Evolutionary conservation across 2,329 filamentous ascomycete species (phyloP).

Genomic region (Dactylellina cionopaga): DNA sequence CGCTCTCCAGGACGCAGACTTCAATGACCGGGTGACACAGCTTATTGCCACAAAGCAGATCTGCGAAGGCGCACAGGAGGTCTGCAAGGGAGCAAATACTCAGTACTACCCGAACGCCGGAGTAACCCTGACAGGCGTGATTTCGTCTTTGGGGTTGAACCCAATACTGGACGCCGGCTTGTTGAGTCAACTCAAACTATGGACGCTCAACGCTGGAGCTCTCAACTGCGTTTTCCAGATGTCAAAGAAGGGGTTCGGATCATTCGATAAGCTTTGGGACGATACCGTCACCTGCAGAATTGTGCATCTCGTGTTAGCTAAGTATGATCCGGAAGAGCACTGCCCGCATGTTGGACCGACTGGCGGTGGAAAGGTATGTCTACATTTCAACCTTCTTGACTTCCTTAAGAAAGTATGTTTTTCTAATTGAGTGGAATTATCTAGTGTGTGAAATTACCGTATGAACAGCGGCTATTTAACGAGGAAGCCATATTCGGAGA

Average conservation of each 20-base stretch:
- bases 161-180: not conserved
- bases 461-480: too few relatives aligned
- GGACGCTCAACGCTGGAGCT: constrained; percentile 50
- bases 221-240: constrained; percentile 59
- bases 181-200: constrained; percentile 13
- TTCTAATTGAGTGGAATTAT: too few relatives aligned
- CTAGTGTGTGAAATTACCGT: too few relatives aligned
- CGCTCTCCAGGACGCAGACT: constrained; percentile 56
- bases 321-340: constrained; percentile 32
- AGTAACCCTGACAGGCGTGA: not conserved
- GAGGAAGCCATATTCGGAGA: too few relatives aligned
- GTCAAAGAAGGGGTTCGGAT: constrained; percentile 60
- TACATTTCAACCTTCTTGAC: too few relatives aligned
- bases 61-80: constrained; percentile 59
- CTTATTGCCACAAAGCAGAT: constrained; percentile 58
- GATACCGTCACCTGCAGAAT: constrained; percentile 63
- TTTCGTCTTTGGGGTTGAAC: constrained; percentile 12
- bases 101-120: constrained; percentile 58
- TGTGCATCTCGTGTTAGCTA: constrained; percentile 61
- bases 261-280: constrained; percentile 62
- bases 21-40: constrained; percentile 57
- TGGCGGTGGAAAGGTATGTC: constrained; percentile 46
- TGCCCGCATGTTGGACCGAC: constrained; percentile 41
- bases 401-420: too few relatives aligned
- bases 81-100: constrained; percentile 60